phyloP scores from a whole-genome alignment of 139 green algal species.

The Chlamydomonas sp. region DNA sequence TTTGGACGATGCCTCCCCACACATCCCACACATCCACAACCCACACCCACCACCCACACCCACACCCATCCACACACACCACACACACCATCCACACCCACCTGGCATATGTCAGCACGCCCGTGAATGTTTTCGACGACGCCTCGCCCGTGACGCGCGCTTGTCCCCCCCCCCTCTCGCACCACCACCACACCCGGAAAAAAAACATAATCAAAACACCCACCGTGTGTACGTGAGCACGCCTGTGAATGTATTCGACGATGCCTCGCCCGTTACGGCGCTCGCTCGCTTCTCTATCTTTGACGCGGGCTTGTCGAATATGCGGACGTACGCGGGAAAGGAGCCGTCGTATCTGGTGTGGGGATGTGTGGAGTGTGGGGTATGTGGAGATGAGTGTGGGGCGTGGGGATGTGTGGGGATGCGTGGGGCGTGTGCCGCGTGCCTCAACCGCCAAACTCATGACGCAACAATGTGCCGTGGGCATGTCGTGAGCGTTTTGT shows the following conservation, averaged over 20 bases:
- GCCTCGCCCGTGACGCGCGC: constrained; percentile 36
- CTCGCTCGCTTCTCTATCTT: background rate
- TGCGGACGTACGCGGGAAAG: constrained; percentile 33
- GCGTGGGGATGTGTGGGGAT: background rate
- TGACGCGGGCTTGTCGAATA: constrained; percentile 31
- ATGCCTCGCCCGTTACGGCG: constrained; percentile 39
- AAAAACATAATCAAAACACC: no score
- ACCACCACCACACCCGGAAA: no score
- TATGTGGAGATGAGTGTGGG: background rate
- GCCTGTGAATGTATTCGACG: constrained; percentile 51
- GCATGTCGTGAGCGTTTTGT: no score
- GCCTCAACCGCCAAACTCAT: no score
- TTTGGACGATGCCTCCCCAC: background rate
- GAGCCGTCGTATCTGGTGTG: constrained; percentile 29
- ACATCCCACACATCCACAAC: background rate
- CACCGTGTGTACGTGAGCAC: constrained; percentile 23
- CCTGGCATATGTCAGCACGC: constrained; percentile 21
- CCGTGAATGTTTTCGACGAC: constrained; percentile 52
- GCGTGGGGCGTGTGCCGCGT: no score
- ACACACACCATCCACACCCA: no score
- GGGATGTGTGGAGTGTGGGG: background rate
- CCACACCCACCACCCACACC: no score
- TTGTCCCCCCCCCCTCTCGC: background rate
- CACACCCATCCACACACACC: no score
- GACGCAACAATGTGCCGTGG: no score